These are phyloP conservation scores for Venturiaceae sp. DNA, from an alignment of 2,329 filamentous ascomycete species.

Conservation along the genomic window DNA sequence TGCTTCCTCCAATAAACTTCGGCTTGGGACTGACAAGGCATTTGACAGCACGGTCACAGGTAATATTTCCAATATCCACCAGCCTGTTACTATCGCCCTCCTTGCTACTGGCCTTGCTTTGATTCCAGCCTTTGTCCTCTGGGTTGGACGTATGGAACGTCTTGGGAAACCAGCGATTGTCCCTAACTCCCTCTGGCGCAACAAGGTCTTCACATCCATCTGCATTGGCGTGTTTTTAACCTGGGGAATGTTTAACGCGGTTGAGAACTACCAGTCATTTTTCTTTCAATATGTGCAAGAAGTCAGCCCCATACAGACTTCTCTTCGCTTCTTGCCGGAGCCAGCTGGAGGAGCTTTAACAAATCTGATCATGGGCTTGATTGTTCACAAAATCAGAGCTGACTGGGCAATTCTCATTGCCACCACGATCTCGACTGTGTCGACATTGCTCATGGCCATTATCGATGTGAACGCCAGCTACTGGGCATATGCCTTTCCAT, in stretches of 20 bases:
- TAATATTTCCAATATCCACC: constrained; percentile 30
- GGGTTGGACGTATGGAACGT: constrained; percentile 42
- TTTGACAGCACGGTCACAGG: constrained; percentile 22
- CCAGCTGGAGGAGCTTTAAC: constrained; percentile 28
- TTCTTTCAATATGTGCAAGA: constrained; percentile 31
- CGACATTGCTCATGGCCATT: constrained; percentile 36
- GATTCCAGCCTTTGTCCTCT: constrained; percentile 42
- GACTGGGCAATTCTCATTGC: constrained; percentile 31
- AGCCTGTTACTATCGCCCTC: constrained; percentile 35
- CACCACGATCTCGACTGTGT: constrained; percentile 23
- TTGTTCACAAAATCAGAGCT: constrained; percentile 35
- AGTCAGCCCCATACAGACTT: constrained; percentile 23
- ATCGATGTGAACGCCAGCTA: constrained; percentile 35
- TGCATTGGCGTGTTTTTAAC: constrained; percentile 37
- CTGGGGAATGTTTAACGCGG: constrained; percentile 26
- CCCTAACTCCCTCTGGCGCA: constrained; percentile 52
- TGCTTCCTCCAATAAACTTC: background rate
- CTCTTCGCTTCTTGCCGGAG: constrained; percentile 32
- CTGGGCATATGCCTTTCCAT: constrained; percentile 36
- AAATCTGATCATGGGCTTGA: constrained; percentile 36
- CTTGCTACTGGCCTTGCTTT: constrained; percentile 33
- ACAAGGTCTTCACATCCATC: constrained; percentile 43
- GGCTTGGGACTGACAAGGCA: background rate
- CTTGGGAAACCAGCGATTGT: constrained; percentile 44
- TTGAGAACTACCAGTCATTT: constrained; percentile 29